Evolutionary conservation across 306 rosid species (phyloP), one percentile per base, ranked within the genome.

Genomic region (Dalbergia cultrata): DNA sequence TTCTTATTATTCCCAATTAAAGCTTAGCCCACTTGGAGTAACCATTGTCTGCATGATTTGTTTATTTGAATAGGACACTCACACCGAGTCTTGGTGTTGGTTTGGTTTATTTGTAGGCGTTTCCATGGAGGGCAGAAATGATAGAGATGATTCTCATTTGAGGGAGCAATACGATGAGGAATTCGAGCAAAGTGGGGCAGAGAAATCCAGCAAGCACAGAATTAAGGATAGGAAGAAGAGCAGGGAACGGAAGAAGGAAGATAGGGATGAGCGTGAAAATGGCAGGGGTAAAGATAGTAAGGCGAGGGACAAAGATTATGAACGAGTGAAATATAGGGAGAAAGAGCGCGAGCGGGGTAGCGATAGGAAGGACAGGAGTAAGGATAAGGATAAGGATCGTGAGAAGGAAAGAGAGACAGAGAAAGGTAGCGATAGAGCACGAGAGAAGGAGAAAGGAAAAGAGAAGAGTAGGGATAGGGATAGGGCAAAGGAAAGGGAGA

Each of bases 181-280:
- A 34, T 53, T 53, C 22, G 59, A 53, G 18, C 53, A 47, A 47
- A 47, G 53, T 10, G 84, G 88, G 60, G 49, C 63, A 14, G 93
- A 86, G 26, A 91, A 75, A 70, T 86, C 87, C 12, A 84, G 87
- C 80, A 89, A 86, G 77, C 94, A 87, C 74, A 88, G 90, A 72
- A 86, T 88, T 72, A 91, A 90, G 90, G 98, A 90, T 71, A 85
- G 91, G 92, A 91, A 90, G 85, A 92, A 88, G 89, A 81, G 91
- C 61, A 82, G 89, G 85, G 94, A 93, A 6, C 90, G 88, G 82
- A 91, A 91, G 86, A 90, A 82, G 78, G 97, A 92, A 13, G 91
- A 91, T 34, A 92, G 91, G 75, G 95, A 90, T 68, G 97, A 92
- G 39, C 86, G 86, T 11, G 94, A 91, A 26, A 94, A 89, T 84